Base-by-base conservation (phyloP, 1,139 yeast species). In the Yamadazyma blattariae region DNA sequence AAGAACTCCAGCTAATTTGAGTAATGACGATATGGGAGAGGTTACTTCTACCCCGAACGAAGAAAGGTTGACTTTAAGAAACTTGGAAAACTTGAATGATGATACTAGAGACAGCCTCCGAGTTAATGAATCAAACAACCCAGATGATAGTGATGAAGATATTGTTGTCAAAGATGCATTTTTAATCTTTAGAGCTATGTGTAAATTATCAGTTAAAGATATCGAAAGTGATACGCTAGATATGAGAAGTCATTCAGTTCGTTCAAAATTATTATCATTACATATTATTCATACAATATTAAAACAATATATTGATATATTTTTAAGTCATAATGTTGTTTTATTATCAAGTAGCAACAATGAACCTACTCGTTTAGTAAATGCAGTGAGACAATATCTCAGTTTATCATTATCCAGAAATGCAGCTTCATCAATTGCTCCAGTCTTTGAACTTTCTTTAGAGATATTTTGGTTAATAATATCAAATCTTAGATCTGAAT, bases 391-490 rank as follows among this genome's bases (percentile, higher is more conserved):
- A 54, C 95, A 88, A 54, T 89, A 90, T 48, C 59, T 90, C 22
- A 85, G 96, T 52, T 71, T 88, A 32, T 74, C 92, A 3, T 69
- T 94, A 37, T 85, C 96, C 0, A 77, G 95, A 55, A 94, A 94
- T 60, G 96, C 97, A 0, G 94, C 97, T 1, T 87, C 95, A 21
- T 85, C 92, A 3, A 71, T 88, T 36, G 87, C 96, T 0, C 94
- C 97, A 1, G 95, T 92, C 9, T 94, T 86, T 59, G 97, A 92
- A 53, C 77, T 92, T 15, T 82, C 95, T 2, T 72, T 94, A 32
- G 98, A 94, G 57, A 89, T 94, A 14, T 89, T 90, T 61, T 92
- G 97, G 96, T 64, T 90, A 33, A 70, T 94, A 46, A 70, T 90
- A 32, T 79, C 90, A 16, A 85, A 89, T 49, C 67, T 94, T 49